Evolutionary conservation across 2,329 filamentous ascomycete genomes (phyloP).

Genomic region (Colletotrichum siamense): DNA sequence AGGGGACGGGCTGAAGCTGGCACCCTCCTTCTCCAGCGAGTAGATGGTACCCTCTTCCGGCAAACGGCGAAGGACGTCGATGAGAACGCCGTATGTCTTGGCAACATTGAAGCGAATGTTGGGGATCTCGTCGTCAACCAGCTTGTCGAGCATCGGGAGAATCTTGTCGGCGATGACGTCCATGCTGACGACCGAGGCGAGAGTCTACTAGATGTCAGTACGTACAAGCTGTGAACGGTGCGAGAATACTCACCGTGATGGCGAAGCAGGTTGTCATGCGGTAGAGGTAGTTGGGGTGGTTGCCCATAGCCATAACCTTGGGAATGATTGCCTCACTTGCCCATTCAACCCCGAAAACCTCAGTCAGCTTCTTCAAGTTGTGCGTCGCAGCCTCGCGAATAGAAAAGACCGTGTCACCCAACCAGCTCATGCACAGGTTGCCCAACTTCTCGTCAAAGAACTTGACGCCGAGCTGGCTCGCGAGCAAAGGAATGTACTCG

Average conservation of each 20-base stretch:
- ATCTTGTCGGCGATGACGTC: slow-evolving; percentile 93
- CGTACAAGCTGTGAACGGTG: slow-evolving; percentile 5
- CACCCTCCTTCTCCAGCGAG: slow-evolving; percentile 80
- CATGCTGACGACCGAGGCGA: slow-evolving; percentile 90
- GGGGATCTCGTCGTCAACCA: slow-evolving; percentile 92
- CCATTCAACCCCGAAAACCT: slow-evolving; percentile 98
- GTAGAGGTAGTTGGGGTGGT: slow-evolving; percentile 98
- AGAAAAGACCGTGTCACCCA: slow-evolving; percentile 97
- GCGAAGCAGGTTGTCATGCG: slow-evolving; percentile 99
- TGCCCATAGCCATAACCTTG: slow-evolving; percentile 98
- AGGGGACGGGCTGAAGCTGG: slow-evolving; percentile 67
- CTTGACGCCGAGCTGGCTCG: slow-evolving; percentile 92
- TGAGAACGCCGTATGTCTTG: slow-evolving; percentile 92
- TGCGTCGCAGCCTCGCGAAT: slow-evolving; percentile 97
- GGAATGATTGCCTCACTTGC: slow-evolving; percentile 96
- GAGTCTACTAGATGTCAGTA: slow-evolving; percentile 66
- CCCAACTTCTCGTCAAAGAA: slow-evolving; percentile 99
- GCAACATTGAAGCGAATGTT: slow-evolving; percentile 99
- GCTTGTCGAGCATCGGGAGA: slow-evolving; percentile 93
- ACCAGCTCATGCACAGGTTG: slow-evolving; percentile 96
- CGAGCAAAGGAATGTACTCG: slow-evolving; percentile 96
- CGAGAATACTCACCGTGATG: slow-evolving; percentile 78
- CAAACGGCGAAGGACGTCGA: slow-evolving; percentile 89
- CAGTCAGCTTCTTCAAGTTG: slow-evolving; percentile 97
- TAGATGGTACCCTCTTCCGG: slow-evolving; percentile 88